Evolutionary conservation across 208 protist species (phyloP), one percentile per base, ranked within the genome.

Genomic region (Herpetomonas samuelpessoai): DNA sequence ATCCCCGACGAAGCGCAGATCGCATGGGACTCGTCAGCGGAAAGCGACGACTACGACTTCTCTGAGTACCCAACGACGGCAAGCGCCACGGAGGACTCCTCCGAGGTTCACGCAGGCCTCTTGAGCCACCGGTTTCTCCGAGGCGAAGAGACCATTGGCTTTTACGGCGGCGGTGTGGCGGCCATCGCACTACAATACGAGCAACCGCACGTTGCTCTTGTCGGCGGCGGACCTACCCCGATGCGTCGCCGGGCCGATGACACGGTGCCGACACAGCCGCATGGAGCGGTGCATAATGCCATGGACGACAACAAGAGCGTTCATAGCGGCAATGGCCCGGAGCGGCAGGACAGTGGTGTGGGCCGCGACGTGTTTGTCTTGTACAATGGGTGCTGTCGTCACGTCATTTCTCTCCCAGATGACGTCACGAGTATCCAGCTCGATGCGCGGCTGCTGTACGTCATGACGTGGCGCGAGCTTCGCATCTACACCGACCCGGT

Each of bases 141-240:
- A 7, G 18, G 45, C 0, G 56, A 68, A 16, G 62, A 74, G 6
- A 57, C 16, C 39, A 41, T 79, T 49, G 64, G 57, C 28, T 74
- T 81, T 21, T 26, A 35, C 6, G 79, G 76, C 25, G 71, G 65
- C 29, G 81, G 81, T 12, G 79, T 92, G 41, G 72, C 68, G 35
- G 73, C 72, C 9, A 79, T 92, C 68, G 71, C 85, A 38, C 55
- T 92, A 6, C 71, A 88, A 6, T 86, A 83, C 46, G 67, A 85
- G 51, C 76, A 79, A 31, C 63, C 71, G 16, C 76, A 75, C 59
- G 44, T 92, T 22, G 81, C 85, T 16, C 47, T 83, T n/a, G 81
- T 86, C 0, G 85, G 79, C 3, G 81, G 81, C 35, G 81, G 79
- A 0, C 69, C 72, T 14, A 79, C 78, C 19, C 81, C 85, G 47